Evolutionary conservation across 345 rosid species (phyloP), one percentile per base, ranked within the genome.

Genomic region (Aethionema arabicum): DNA sequence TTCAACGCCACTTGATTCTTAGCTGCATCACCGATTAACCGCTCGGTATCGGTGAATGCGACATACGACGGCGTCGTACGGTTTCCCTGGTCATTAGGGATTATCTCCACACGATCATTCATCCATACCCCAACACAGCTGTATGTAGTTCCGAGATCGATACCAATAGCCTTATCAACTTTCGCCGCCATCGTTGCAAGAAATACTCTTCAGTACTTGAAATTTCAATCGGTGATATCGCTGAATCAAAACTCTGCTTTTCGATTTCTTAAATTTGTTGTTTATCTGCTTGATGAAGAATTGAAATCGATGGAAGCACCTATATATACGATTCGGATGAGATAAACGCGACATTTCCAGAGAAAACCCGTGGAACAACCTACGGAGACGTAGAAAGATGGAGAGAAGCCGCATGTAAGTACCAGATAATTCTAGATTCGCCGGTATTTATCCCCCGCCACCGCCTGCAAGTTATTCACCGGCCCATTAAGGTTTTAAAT

Each of bases 1-100:
- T 79, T 77, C 72, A 79, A 70, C 31, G 84, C 84, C 2, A 79
- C 84, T 31, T 79, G 82, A 56, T 78, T 81, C 75, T 81, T 81
- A 15, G 83, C 83, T 0, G 83, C 80, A 12, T 79, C 83, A 0
- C 82, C 82, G 39, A 78, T 78, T 27, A 78, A 11, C 11, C 82
- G 50, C 56, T 78, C 82, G 0, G 80, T 61, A 11, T 78, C 79
- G 37, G 77, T 75, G 67, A 80, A 77, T 4, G 83, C 83, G 0
- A 76, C 80, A 30, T 76, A 76, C 0, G 80, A 76, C 4, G 77
- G 80, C 0, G 77, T 72, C 11, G 80, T 76, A 35, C 80, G 56
- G 62, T 76, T 76, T 36, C 80, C 80, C 3, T 76, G 80, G 37
- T 76, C 77, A 48, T 76, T 76, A 21, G 80, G 74, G 2, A 76